Conservation (phyloP, 1,139 yeast species). For the Kazachstania sp. region DNA sequence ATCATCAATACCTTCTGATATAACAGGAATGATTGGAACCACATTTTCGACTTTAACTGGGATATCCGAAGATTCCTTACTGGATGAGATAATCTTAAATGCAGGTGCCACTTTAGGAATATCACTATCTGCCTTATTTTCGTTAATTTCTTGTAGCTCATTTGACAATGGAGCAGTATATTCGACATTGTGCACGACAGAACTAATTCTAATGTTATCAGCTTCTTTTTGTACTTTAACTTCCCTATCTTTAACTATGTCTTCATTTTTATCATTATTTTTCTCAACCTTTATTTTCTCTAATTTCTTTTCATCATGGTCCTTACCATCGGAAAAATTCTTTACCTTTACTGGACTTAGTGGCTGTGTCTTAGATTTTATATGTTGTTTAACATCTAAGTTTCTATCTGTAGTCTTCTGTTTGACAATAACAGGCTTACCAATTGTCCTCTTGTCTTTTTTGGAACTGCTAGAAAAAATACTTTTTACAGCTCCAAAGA, state of each 20-base stretch:
- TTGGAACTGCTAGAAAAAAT: constrained; percentile 14
- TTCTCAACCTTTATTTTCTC: background rate
- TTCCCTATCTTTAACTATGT: background rate
- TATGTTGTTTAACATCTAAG: background rate
- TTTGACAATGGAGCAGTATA: background rate
- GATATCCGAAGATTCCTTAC: background rate
- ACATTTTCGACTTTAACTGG: background rate
- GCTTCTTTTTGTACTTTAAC: background rate
- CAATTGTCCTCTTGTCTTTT: constrained; percentile 5
- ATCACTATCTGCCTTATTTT: background rate
- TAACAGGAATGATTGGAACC: background rate
- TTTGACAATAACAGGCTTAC: constrained; percentile 5
- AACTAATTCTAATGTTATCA: constrained; percentile 10
- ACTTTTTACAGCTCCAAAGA: constrained; percentile 13
- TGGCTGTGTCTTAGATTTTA: background rate
- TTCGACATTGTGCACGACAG: constrained; percentile 10
- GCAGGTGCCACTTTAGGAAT: background rate
- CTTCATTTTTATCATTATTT: background rate
- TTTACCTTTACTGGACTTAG: background rate
- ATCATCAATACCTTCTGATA: background rate
- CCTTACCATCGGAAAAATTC: background rate
- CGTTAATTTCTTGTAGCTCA: background rate
- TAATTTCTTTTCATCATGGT: background rate
- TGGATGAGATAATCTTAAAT: background rate
- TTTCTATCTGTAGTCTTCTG: constrained; percentile 1